Evolutionary conservation across 108 stramenopile genomes (phyloP).

Genomic region (Cyclotella cryptica): DNA sequence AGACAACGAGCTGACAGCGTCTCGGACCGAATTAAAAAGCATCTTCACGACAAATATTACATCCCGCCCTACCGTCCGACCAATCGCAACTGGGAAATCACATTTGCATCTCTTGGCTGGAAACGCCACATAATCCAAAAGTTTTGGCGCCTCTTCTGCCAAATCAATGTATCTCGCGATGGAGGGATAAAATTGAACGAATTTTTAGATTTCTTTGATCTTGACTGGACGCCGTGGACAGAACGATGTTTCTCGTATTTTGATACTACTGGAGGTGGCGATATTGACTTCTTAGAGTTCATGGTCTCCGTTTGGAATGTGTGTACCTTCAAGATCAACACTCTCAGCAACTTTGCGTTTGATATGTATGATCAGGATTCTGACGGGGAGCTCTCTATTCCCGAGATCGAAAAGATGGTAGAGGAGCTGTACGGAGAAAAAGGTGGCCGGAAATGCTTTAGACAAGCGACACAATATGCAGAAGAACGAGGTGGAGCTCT

Average conservation of each 20-base stretch:
- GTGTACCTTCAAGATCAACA: constrained; percentile 51
- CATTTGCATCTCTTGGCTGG: constrained; percentile 51
- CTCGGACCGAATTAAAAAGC: constrained; percentile 19
- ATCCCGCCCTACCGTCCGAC: constrained; percentile 58
- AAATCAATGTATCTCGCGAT: constrained; percentile 43
- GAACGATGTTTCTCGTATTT: constrained; percentile 56
- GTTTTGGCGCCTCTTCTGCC: constrained; percentile 58
- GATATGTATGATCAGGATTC: constrained; percentile 58
- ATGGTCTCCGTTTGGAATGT: constrained; percentile 58
- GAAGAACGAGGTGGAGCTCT: constrained; percentile 55
- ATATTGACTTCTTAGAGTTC: constrained; percentile 61
- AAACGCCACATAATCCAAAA: constrained; percentile 53
- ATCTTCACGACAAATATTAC: constrained; percentile 26
- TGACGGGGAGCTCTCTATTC: constrained; percentile 54
- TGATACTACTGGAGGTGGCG: constrained; percentile 53
- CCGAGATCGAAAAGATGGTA: constrained; percentile 59
- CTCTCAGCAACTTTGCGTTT: constrained; percentile 59
- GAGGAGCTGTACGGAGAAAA: constrained; percentile 48
- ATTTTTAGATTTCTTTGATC: constrained; percentile 51
- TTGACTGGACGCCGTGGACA: constrained; percentile 55
- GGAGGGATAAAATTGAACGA: constrained; percentile 46
- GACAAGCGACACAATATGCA: constrained; percentile 40
- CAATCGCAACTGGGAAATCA: constrained; percentile 54
- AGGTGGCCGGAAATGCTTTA: constrained; percentile 37
- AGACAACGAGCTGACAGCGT: constrained; percentile 24